Evolutionary conservation across 176 grass and related monocot species (phyloP).

Genomic region (Puccinellia tenuiflora): DNA sequence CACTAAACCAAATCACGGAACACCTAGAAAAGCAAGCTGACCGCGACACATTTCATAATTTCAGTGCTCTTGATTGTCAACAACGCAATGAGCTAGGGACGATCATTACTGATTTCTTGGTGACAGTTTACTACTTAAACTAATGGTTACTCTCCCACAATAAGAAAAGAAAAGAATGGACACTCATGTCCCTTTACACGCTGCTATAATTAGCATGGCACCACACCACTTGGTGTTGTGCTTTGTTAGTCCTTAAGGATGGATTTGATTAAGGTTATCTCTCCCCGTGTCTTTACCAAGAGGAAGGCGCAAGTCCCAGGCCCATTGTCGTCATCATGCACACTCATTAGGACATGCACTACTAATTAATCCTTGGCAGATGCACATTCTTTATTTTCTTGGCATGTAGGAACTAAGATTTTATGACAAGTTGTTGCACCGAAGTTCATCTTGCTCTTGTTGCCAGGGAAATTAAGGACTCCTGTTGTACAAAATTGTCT

Average conservation of each 20-base stretch:
- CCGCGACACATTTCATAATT: neutral
- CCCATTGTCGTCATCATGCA: conserved; percentile 43
- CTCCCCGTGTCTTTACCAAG: conserved; percentile 25
- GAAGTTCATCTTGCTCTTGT: conserved; percentile 1
- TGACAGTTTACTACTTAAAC: neutral
- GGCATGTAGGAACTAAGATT: neutral
- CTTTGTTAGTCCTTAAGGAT: conserved; percentile 24
- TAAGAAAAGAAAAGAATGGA: neutral
- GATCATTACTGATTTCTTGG: conserved; percentile 35
- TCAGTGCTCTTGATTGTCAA: neutral
- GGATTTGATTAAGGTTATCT: conserved; percentile 31
- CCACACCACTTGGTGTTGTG: neutral
- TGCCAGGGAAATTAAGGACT: neutral
- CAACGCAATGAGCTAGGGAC: neutral
- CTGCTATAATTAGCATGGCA: conserved; percentile 13
- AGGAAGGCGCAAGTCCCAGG: conserved; percentile 28
- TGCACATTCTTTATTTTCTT: conserved; percentile 22
- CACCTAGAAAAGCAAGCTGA: neutral
- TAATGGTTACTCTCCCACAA: neutral
- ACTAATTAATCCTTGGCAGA: conserved; percentile 29
- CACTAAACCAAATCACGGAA: too few relatives aligned
- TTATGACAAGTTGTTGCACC: neutral
- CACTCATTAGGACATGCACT: conserved; percentile 43
- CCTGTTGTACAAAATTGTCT: neutral
- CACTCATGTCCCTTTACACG: neutral